Conservation (phyloP, 306 rosid species). For the Sicyos edulis region DNA sequence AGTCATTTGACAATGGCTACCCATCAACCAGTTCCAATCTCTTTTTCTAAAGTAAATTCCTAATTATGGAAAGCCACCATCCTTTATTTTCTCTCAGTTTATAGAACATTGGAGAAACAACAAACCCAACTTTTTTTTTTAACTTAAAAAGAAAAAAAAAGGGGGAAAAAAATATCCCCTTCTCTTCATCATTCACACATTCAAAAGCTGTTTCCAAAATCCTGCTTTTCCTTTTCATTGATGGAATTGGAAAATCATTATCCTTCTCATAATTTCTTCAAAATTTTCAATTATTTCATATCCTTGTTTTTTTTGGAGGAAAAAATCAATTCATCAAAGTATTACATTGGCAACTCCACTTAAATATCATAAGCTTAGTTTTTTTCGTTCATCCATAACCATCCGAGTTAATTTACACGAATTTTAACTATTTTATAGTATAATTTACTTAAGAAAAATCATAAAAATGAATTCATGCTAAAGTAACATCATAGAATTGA, state of each 20-base stretch:
- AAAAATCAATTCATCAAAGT: neutral
- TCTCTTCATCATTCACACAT: constrained; percentile 14
- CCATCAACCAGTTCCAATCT: constrained; percentile 19
- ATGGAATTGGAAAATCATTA: constrained; percentile 8
- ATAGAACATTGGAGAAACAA: constrained; percentile 7
- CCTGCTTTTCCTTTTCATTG: neutral
- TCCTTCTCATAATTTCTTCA: constrained; percentile 2
- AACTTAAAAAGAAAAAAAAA: neutral
- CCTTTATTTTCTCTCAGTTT: constrained; percentile 2
- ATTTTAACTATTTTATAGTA: too few species aligned
- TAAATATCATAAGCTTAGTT: neutral
- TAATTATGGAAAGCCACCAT: constrained; percentile 44
- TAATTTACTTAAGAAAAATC: too few species aligned
- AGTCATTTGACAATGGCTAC: constrained; percentile 30
- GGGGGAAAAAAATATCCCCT: neutral
- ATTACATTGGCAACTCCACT: neutral
- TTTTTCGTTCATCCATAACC: too few species aligned
- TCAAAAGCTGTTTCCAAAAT: constrained; percentile 16
- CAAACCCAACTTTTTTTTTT: constrained; percentile 6
- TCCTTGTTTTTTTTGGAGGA: too few species aligned
- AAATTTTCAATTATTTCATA: neutral
- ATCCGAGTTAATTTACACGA: too few species aligned
- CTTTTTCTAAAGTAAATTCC: constrained; percentile 37
- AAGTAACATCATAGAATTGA: too few species aligned
- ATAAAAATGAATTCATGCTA: too few species aligned